phyloP scores from a whole-genome alignment of 768 basidiomycete genomes.

The Termitomyces sp. region DNA sequence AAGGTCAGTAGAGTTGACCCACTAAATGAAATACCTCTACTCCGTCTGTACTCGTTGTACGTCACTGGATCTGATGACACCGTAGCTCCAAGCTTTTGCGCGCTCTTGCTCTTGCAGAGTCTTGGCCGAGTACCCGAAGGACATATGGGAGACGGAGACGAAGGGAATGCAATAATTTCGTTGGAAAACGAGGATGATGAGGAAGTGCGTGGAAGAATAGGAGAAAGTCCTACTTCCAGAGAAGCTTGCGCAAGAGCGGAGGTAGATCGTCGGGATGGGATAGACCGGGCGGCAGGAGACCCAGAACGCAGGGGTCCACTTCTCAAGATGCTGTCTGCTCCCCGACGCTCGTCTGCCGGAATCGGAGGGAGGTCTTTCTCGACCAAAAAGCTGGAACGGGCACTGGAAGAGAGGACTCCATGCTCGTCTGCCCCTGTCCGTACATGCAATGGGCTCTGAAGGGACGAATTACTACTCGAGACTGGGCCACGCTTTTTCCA shows the following conservation, averaged over 20 bases:
- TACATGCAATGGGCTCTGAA: slow-evolving; percentile 18
- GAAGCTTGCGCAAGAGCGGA: slow-evolving; percentile 50
- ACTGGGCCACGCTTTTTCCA: slow-evolving; percentile 51
- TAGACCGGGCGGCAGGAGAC: neutral
- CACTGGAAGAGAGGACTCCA: slow-evolving; percentile 14
- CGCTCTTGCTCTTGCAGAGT: slow-evolving; percentile 50
- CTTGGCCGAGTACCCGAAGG: slow-evolving; percentile 9
- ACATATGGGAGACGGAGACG: slow-evolving; percentile 15
- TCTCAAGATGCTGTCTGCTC: neutral
- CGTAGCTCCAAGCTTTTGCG: slow-evolving; percentile 30
- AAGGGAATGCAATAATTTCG: slow-evolving; percentile 43
- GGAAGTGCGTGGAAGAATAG: slow-evolving; percentile 39
- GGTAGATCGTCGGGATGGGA: slow-evolving; percentile 21
- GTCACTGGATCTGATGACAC: slow-evolving; percentile 15
- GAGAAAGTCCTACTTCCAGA: slow-evolving; percentile 53
- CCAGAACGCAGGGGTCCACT: neutral
- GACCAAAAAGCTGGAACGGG: slow-evolving; percentile 18
- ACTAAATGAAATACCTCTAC: slow-evolving; percentile 55
- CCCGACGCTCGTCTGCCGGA: slow-evolving; percentile 22
- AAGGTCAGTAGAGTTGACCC: slow-evolving; percentile 33
- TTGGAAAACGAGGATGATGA: slow-evolving; percentile 34
- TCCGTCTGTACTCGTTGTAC: slow-evolving; percentile 23
- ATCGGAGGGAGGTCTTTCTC: slow-evolving; percentile 51
- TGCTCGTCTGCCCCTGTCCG: slow-evolving; percentile 18
- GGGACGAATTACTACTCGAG: slow-evolving; percentile 22